Base-by-base conservation (phyloP, 75 land plant species). In the Pinus albicaulis region DNA sequence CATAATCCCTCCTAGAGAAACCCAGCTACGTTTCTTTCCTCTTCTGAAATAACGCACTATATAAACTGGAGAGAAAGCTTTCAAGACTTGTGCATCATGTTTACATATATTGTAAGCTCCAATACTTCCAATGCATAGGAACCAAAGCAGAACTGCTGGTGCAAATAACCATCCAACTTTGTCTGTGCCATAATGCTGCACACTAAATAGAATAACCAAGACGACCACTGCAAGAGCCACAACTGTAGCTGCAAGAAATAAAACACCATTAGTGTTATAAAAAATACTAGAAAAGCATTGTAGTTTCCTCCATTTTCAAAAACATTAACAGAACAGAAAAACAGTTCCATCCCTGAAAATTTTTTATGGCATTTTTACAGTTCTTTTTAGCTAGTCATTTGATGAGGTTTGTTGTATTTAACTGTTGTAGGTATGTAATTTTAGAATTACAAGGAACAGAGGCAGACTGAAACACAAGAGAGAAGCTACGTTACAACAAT, bases 131-230 rank as follows among this genome's bases (percentile, higher is more conserved):
- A 95, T 93, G 56, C 83, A 65, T 1, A 95, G 72, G 74, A 95
- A 86, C 95, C 96, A 95, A 74, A 93, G 62, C 5, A 95, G 86
- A 38, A 95, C 95, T 64, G 86, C 71, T 17, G 96, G 98, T 22
- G 96, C 98, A 86, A 95, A 95, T 52, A 93, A 79, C 91, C 91
- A 95, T 22, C 93, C 93, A 77, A 95, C 93, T 87, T 76, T 59
- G n/a, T 87, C 91, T 16, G 95, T 94, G 58, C 98, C 98, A 79
- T 86, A 86, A 44, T 85, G 95, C 82, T 94, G 98, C 82, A 94
- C 71, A 76, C 93, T 85, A 76, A 94, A 94, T 36, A 94, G 83
- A 44, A 83, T 86, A 44, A 91, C 86, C 72, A 94, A 60, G 75
- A 94, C 87, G 55, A 88, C 59, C 59, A 91, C 87, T 16, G 98